Evolutionary conservation across 306 rosid genomes (phyloP), one percentile per base, ranked within the genome.

Genomic region (Sicyos baderoa): DNA sequence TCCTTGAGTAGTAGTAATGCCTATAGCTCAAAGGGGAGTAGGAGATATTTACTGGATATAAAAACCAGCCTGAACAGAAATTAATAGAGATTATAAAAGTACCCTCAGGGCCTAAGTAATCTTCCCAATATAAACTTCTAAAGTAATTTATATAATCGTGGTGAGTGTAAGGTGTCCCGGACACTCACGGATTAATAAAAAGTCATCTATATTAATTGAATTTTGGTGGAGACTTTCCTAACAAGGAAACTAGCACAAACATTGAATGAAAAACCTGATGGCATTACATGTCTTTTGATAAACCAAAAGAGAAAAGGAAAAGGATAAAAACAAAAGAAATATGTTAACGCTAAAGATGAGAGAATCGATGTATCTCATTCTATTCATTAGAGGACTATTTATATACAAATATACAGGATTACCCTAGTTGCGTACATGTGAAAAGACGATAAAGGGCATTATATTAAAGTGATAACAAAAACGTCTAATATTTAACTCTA

Each of bases 161-260:
- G 37, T 32, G 37, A 5, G 5, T 32, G 37, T 32, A 32, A 32
- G 5, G 5, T 32, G 37, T 4, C 37, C 0, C 37, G 37, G 37
- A 32, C 37, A 2, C 37, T 32, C 37, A 32, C 4, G 37, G 37
- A 32, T 32, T 32, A 32, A 32, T 2, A 32, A 32, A 32, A 2
- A 32, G 5, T 4, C 2, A 32, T 32, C 4, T 32, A 32, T 32
- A 32, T 32, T 32, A 3, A 64, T 42, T 19, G 44, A 19, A 64
- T 64, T 40, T 63, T 63, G 69, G 51, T 63, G 69, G 27, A 18
- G 53, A 17, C 29, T 42, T 64, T 25, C 35, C 18, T 44, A 42
- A 63, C 53, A 21, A 64, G 70, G 70, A 64, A 37, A 61, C 49
- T 23, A 61, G 35, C 53, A 64, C 70, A 64, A 19, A 44, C 53